Evolutionary conservation across 208 protist species (phyloP), one percentile per base, ranked within the genome.

Genomic region (Angomonas desouzai): DNA sequence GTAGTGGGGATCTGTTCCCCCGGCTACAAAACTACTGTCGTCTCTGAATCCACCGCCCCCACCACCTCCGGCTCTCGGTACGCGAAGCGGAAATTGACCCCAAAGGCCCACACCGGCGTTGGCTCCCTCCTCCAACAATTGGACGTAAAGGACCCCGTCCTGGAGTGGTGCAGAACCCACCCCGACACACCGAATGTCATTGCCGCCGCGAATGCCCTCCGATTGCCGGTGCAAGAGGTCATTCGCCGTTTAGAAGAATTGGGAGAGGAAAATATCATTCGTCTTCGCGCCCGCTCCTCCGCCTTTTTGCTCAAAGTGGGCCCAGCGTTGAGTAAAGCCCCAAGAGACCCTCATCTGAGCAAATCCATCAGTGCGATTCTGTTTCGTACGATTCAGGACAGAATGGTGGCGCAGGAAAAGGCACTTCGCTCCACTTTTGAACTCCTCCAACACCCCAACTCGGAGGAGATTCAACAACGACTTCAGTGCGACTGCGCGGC

Each of bases 241-340:
- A 65, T 79, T 47, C 81, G 85, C 23, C 72, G 83, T 3, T 65
- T 91, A 29, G 62, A 83, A 32, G 89, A 94, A 49, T 64, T 94
- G 18, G 18, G 51, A 0, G 28, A 62, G 16, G 65, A 60, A 40
- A 74, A 68, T 51, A 13, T 74, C 1, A 34, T 85, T 33, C 30
- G 33, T 0, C 38, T 81, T 2, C 36, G 22, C 1, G 3, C 27
- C 6, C n/a, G 16, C 4, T 7, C 48, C 22, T 47, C 10, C 20
- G 45, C 10, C 20, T 51, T 51, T 51, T 16, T 51, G n/a, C 18
- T 51, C 6, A 3, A 27, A 23, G 45, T 51, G 6, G 45, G 45
- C 20, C 20, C 45, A 4, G 45, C 45, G 9, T 51, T 51, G n/a
- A n/a, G n/a, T n/a, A n/a, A n/a, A n/a, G n/a, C n/a, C n/a, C n/a